Percentiles rank a stretch among this genome's conserved stretches.
Evolutionary conservation across 495 filamentous ascomycete species (phyloP).

Genomic region (Glonium stellatum): DNA sequence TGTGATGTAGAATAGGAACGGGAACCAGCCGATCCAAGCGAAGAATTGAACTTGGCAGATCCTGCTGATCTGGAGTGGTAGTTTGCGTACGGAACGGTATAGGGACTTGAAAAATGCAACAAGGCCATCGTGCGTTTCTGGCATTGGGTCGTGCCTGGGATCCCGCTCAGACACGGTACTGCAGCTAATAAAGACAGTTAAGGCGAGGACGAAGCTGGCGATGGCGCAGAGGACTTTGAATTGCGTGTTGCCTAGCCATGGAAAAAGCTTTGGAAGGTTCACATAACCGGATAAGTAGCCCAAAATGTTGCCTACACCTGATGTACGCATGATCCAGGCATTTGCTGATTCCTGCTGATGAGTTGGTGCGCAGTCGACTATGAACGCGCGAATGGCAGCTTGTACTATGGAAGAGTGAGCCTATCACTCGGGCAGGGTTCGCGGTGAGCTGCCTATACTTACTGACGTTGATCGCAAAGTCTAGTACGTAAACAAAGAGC

Average conservation of each 20-base stretch:
- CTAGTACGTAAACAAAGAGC: constrained; percentile 74
- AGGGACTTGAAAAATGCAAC: constrained; percentile 71
- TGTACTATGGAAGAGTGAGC: constrained; percentile 51
- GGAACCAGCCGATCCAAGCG: constrained; percentile 93
- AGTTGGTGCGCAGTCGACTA: constrained; percentile 79
- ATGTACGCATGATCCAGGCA: constrained; percentile 75
- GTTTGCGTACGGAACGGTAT: constrained; percentile 62
- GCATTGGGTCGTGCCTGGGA: constrained; percentile 60
- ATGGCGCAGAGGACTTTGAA: constrained; percentile 86
- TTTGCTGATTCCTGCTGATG: constrained; percentile 89
- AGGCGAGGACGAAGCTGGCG: constrained; percentile 59
- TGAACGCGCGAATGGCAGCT: constrained; percentile 80
- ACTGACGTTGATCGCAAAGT: constrained; percentile 92
- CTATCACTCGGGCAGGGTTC: neutral
- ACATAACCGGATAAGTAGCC: constrained; percentile 79
- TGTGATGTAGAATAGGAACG: constrained; percentile 87
- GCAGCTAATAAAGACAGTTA: constrained; percentile 62
- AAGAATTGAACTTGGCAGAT: constrained; percentile 85
- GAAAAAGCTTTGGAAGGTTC: constrained; percentile 60
- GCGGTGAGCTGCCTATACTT: constrained; percentile 25
- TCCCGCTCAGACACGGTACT: constrained; percentile 66
- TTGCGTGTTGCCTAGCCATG: constrained; percentile 74
- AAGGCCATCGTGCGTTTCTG: constrained; percentile 50
- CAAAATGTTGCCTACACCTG: constrained; percentile 77
- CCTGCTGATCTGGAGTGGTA: constrained; percentile 71